These are phyloP conservation scores for Thielaviopsis punctulata DNA, from an alignment of 2,329 filamentous ascomycete genomes.

Conservation along the genomic window DNA sequence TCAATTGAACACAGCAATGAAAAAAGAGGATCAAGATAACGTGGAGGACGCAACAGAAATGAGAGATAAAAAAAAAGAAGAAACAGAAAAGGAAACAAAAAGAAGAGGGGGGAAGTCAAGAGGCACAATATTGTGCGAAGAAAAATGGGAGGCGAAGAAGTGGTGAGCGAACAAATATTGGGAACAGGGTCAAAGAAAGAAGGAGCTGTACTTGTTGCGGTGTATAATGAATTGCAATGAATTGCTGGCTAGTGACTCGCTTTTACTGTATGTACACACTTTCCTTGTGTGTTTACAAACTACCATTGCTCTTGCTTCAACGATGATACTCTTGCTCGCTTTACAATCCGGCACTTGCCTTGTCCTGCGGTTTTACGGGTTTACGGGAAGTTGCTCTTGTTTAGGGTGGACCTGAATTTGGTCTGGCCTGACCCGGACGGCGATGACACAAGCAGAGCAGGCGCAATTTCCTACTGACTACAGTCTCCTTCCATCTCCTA, in stretches of 20 bases:
- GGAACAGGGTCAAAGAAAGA: neutral
- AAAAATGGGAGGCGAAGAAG: neutral
- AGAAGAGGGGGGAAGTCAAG: neutral
- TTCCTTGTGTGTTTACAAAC: too few species aligned
- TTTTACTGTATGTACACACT: too few species aligned
- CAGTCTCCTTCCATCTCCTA: neutral
- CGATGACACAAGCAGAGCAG: neutral
- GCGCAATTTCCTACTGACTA: neutral
- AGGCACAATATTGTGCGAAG: neutral
- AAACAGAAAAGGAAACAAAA: neutral
- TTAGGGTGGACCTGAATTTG: neutral
- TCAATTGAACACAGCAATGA: neutral
- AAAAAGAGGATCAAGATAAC: too few species aligned
- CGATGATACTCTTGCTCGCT: neutral
- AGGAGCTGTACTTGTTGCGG: neutral
- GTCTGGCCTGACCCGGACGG: neutral
- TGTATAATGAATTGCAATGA: neutral
- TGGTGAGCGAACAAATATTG: neutral
- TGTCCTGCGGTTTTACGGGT: neutral
- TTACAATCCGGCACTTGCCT: neutral
- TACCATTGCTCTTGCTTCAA: neutral
- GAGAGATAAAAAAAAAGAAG: neutral
- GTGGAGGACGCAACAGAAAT: too few species aligned
- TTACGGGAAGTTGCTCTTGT: neutral
- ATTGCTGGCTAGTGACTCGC: neutral